Evolutionary conservation across 257 asterid genomes (phyloP), one percentile per base, ranked within the genome.

Genomic region (Schizonepeta tenuifolia): DNA sequence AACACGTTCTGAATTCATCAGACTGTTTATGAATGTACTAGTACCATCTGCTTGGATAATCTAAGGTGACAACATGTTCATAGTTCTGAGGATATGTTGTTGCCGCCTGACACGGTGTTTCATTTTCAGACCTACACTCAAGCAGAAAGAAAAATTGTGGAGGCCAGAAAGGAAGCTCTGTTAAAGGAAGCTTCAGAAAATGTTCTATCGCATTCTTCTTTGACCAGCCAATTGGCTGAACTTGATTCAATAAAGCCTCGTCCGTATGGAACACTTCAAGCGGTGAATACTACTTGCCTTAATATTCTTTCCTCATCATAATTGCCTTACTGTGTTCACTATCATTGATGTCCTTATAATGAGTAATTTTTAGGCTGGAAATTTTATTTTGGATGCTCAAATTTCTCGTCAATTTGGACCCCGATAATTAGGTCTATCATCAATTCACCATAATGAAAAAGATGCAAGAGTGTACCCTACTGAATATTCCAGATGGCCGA

Each of bases 261-360:
- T 53, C 97, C 97, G 0, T 93, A 93, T 74, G 98, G 97, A 68
- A 85, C 97, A 26, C 26, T 80, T 33, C 96, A 86, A 77, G 97
- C 97, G 89, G 97, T 91, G 80, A 78, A 67, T 74, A 77, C n/a
- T 70, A 35, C 79, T 83, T 44, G 46, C 69, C 58, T 76, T 54
- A 35, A 43, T 66, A 59, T 69, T 74, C 49, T 59, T 62, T 79
- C 69, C 70, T 65, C 63, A 44, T 20, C 73, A 55, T 40, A 10
- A 12, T 20, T 64, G 14, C 40, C 20, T 63, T 21, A 20, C 18
- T 6, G 5, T 76, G 28, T 26, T 46, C 40, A 18, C 36, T 24
- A 57, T 35, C 69, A 46, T 46, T 11, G 24, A 24, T 28, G 31
- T 50, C 46, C 58, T 61, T 28, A 64, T 60, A 47, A 13, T 20